These are phyloP conservation scores for Penicillium aurantiogriseum DNA, from an alignment of 2,329 filamentous ascomycete genomes.

Conservation along the genomic window DNA sequence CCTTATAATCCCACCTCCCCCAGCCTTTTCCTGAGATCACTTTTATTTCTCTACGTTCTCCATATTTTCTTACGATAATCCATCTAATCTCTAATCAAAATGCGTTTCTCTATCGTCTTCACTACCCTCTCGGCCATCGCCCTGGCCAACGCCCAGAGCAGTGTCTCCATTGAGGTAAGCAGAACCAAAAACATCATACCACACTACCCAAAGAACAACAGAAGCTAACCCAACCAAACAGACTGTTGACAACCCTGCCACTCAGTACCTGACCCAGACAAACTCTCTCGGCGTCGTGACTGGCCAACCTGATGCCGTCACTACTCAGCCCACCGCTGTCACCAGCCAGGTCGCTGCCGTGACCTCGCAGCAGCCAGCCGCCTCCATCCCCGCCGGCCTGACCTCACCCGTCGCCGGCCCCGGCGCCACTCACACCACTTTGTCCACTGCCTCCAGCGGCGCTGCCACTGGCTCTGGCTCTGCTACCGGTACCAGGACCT, in stretches of 20 bases:
- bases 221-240: slow-evolving; percentile 24
- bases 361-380: slow-evolving; percentile 37
- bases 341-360: slow-evolving; percentile 33
- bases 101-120: slow-evolving; percentile 49
- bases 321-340: slow-evolving; percentile 33
- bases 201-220: background rate
- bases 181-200: background rate
- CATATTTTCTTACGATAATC: background rate
- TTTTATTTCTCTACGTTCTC: slow-evolving; percentile 7
- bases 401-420: slow-evolving; percentile 31
- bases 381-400: slow-evolving; percentile 44
- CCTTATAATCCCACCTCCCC: slow-evolving; percentile 4
- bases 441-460: slow-evolving; percentile 18
- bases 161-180: slow-evolving; percentile 22
- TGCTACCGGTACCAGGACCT: slow-evolving; percentile 17
- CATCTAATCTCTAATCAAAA: slow-evolving; percentile 32
- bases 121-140: slow-evolving; percentile 46
- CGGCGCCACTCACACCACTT: slow-evolving; percentile 26
- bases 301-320: slow-evolving; percentile 43
- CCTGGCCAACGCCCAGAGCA: slow-evolving; percentile 44
- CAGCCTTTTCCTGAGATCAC: background rate
- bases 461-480: slow-evolving; percentile 19
- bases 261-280: slow-evolving; percentile 48
- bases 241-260: slow-evolving; percentile 40
- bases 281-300: slow-evolving; percentile 52